Evolutionary conservation across 2,329 filamentous ascomycete genomes (phyloP).

Genomic region (Hirsutella minnesotensis): DNA sequence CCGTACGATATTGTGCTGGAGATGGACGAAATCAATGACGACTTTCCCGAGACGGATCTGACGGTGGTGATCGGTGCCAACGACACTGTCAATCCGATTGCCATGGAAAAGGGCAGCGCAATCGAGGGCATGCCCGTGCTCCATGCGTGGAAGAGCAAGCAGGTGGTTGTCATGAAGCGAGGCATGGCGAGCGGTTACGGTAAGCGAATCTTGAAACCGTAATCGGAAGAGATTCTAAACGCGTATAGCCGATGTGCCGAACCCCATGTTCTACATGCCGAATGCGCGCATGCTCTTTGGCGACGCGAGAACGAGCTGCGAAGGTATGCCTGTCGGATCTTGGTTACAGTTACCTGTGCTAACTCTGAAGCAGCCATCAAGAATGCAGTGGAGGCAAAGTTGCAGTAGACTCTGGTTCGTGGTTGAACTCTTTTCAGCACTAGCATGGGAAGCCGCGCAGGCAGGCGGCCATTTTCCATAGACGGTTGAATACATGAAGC

Average conservation of each 20-base stretch:
- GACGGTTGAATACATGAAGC: background rate
- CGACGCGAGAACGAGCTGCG: conserved; percentile 74
- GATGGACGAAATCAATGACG: conserved; percentile 95
- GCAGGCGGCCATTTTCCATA: background rate
- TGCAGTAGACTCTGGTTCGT: conserved; percentile 2
- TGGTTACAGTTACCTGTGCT: background rate
- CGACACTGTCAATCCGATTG: conserved; percentile 85
- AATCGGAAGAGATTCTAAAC: no score
- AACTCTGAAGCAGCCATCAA: conserved; percentile 7
- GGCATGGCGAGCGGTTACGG: conserved; percentile 82
- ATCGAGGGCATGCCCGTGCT: conserved; percentile 91
- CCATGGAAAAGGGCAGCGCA: conserved; percentile 67
- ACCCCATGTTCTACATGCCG: conserved; percentile 89
- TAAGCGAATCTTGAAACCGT: conserved; percentile 23
- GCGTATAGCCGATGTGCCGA: conserved; percentile 65
- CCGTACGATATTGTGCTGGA: conserved; percentile 88
- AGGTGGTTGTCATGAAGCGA: conserved; percentile 87
- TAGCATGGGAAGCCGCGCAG: background rate
- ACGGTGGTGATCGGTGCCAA: conserved; percentile 86
- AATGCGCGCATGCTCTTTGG: conserved; percentile 87
- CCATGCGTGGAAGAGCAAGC: conserved; percentile 89
- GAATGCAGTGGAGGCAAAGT: conserved; percentile 8
- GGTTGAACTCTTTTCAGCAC: background rate
- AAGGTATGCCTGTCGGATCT: conserved; percentile 40
- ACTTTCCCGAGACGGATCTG: conserved; percentile 75